These are phyloP conservation scores for Thymus mandschuricus DNA, from an alignment of 257 asterid species.

Conservation along the genomic window DNA sequence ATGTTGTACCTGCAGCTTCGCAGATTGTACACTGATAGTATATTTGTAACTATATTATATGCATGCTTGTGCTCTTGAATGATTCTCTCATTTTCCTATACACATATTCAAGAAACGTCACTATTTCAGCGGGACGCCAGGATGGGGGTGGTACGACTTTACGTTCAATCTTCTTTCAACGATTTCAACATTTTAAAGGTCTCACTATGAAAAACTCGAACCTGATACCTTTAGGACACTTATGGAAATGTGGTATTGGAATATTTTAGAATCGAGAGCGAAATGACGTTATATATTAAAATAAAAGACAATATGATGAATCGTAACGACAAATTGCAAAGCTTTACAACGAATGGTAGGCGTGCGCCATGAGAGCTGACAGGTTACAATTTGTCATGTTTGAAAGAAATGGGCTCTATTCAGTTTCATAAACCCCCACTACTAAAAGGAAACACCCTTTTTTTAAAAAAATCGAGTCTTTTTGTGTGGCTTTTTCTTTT, in stretches of 20 bases:
- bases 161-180: too few relatives aligned
- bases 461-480: background rate
- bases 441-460: background rate
- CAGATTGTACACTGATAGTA: conserved; percentile 8
- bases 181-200: too few relatives aligned
- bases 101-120: too few relatives aligned
- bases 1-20: conserved; percentile 25
- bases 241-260: too few relatives aligned
- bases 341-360: conserved; percentile 18
- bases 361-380: conserved; percentile 13
- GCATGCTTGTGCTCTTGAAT: too few relatives aligned
- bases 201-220: too few relatives aligned
- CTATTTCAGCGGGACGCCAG: too few relatives aligned
- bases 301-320: background rate
- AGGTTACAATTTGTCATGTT: background rate
- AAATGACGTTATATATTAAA: background rate
- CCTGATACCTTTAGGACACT: too few relatives aligned
- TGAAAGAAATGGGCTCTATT: conserved; percentile 11
- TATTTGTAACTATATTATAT: background rate
- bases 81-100: too few relatives aligned
- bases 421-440: conserved; percentile 3
- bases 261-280: background rate
- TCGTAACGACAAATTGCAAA: conserved; percentile 8
- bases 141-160: too few relatives aligned
- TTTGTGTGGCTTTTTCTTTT: too few relatives aligned